Percentiles rank a stretch among this genome's conserved stretches.
These are phyloP conservation scores for Hygrophorus pudorinus DNA, from an alignment of 768 basidiomycete species.

Conservation along the genomic window DNA sequence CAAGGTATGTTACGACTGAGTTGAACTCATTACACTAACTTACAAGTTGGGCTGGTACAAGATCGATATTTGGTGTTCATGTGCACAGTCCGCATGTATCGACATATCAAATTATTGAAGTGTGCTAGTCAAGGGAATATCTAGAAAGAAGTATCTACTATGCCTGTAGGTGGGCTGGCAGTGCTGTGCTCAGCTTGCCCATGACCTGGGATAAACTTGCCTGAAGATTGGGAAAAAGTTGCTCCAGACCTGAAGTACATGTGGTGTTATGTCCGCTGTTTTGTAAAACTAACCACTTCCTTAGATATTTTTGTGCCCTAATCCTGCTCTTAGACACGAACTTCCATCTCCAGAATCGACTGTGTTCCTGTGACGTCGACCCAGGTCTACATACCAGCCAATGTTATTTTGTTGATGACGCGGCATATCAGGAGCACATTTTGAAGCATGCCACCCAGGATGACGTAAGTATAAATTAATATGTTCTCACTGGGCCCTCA, in stretches of 20 bases:
- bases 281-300: too few species aligned
- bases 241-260: too few species aligned
- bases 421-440: conserved; percentile 12
- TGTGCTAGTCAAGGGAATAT: conserved; percentile 17
- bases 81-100: conserved; percentile 15
- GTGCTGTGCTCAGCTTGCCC: conserved; percentile 23
- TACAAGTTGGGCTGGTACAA: conserved; percentile 13
- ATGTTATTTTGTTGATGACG: conserved; percentile 14
- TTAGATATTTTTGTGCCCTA: too few species aligned
- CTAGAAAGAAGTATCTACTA: conserved; percentile 10
- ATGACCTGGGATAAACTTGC: conserved; percentile 19
- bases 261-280: too few species aligned
- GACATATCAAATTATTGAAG: conserved; percentile 17
- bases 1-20: conserved; percentile 12
- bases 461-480: too few species aligned
- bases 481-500: too few species aligned
- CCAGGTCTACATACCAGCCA: conserved; percentile 17
- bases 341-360: conserved; percentile 18
- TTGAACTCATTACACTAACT: not conserved
- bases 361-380: conserved; percentile 13
- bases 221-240: conserved; percentile 14
- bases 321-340: too few species aligned
- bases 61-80: conserved; percentile 20
- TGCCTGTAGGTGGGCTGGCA: conserved; percentile 17
- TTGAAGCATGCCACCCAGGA: too few species aligned